Evolutionary conservation across 176 grass and related monocot species (phyloP), one percentile per base, ranked within the genome.

Genomic region (Urochloa ruziziensis): DNA sequence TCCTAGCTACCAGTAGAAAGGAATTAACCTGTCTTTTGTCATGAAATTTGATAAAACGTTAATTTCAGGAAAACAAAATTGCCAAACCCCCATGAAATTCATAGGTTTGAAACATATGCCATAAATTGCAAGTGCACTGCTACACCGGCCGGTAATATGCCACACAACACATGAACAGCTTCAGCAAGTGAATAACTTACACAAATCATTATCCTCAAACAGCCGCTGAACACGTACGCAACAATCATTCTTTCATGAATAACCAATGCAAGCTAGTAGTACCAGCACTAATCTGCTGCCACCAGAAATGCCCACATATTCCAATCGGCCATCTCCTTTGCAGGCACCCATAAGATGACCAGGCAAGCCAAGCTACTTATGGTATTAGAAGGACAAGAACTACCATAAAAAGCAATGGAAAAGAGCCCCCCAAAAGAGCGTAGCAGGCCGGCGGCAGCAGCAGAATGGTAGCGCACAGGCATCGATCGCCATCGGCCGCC

Each of bases 381-480:
- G 87, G 83, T 84, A 58, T 75, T 64, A 69, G 65, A 18, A 70
- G 81, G 65, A 83, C 75, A 67, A 71, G 70, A 86, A 76, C 80
- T 87, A 68, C 84, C 84, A 92, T 80, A 83, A 90, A 95, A 92
- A 95, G 93, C 82, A 92, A 88, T 30, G 78, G 85, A 86, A 92
- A 83, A 92, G 62, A 70, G 77, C 37, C 81, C 83, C 80, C 39
- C 39, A 40, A 40, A 40, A 82, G 84, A 91, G 69, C 13, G 69
- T 11, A 49, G 40, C 67, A 70, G 67, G 58, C 54, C 48, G n/a
- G 27, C 8, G 32, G 25, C 51, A 33, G 36, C 59, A 23, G 62
- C 23, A 78, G 56, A 18, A 78, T 42, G 27, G 54, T 42, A 32
- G 57, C 59, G 29, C 43, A 34, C 40, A 46, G 43, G 43, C 84